These are phyloP conservation scores for Dendrocalamus sinicus DNA, from an alignment of 176 grass and related monocot species.

Conservation along the genomic window DNA sequence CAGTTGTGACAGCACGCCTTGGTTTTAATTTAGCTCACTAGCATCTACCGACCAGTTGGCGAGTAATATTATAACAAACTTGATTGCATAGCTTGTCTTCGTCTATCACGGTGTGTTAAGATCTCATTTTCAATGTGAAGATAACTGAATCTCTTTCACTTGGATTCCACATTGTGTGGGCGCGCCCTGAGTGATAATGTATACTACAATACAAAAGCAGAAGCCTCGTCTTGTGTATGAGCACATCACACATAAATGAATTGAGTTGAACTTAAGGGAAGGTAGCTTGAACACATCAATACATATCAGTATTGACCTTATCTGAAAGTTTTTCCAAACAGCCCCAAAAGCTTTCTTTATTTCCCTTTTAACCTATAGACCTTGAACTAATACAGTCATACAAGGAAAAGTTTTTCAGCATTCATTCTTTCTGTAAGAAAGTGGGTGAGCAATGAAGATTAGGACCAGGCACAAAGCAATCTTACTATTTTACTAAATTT, in stretches of 20 bases:
- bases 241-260: constrained; percentile 10
- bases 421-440: neutral
- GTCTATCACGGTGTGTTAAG: constrained; percentile 28
- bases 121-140: constrained; percentile 42
- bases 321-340: neutral
- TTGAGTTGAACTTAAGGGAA: neutral
- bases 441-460: neutral
- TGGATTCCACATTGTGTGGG: constrained; percentile 39
- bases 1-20: constrained; percentile 44
- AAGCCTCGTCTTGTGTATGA: constrained; percentile 10
- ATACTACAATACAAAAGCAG: constrained; percentile 24
- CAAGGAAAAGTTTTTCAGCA: neutral
- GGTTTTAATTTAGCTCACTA: constrained; percentile 32
- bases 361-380: neutral
- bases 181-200: constrained; percentile 10
- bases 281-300: constrained; percentile 36
- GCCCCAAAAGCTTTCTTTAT: neutral
- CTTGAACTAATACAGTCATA: neutral
- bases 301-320: neutral
- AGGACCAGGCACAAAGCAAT: neutral
- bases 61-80: constrained; percentile 37
- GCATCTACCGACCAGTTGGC: constrained; percentile 48
- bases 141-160: constrained; percentile 19
- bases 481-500: constrained; percentile 26
- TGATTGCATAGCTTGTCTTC: constrained; percentile 43